Evolutionary conservation across 352 stramenopile species (phyloP), one percentile per base, ranked within the genome.

Genomic region (Phytopythium cucurbitacearum): DNA sequence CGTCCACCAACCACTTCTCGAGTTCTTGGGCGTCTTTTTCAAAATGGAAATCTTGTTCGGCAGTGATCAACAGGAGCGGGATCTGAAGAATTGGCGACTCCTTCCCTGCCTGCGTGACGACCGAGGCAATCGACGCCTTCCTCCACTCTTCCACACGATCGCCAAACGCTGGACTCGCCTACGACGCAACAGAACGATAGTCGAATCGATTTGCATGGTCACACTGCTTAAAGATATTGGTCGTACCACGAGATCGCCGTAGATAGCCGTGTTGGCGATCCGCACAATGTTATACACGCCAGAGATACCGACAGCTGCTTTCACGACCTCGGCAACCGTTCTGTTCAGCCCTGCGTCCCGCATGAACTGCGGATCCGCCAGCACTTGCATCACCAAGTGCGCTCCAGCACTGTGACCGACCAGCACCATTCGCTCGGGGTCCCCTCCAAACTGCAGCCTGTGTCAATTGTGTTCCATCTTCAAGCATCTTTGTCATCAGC

Each of bases 211-310:
- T 21, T 35, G 16, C 48, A 44, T 15, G 12, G 15, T 13, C 16
- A 10, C 1, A 15, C 35, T 34, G 35, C 12, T 35, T 8, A 11
- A 39, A 38, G 10, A 48, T 10, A 15, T 3, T 32, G 11, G 3
- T 33, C 51, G 16, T 21, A 80, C 74, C 42, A 85, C 75, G 0
- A 94, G 50, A 3, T 76, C 57, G 9, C 84, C 81, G 46, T 91
- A 94, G 47, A 94, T 70, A 0, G 73, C 54, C 3, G 80, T 67
- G 51, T 92, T 91, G 4, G 84, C 82, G 15, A 93, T 66, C 0
- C 80, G 78, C 15, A 93, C 80, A 48, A 95, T 80, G 55, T 95
- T 93, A 63, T 95, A 95, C 4, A 93, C 85, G 2, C 85, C 85
- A 1, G 82, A 91, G 46, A 95, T 85, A 9, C 85, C 82, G 8